Conservation (phyloP, 2,329 filamentous ascomycete genomes). For the Microdochium paspali region DNA sequence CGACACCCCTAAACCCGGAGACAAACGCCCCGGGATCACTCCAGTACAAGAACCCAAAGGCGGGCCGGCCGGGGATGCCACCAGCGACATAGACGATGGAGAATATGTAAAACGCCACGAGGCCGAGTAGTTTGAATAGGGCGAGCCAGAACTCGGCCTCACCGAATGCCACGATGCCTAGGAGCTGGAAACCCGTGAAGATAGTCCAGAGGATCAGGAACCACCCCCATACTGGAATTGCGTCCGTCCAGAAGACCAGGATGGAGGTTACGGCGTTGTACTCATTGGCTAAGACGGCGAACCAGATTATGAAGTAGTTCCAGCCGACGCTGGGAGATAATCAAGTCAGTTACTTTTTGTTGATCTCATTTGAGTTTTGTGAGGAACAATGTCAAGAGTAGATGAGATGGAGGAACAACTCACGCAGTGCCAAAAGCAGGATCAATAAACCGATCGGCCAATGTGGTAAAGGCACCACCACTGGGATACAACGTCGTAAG, state of each 20-base stretch:
- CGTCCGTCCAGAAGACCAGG: constrained; percentile 55
- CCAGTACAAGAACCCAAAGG: constrained; percentile 65
- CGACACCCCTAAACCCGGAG: constrained; percentile 55
- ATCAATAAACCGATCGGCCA: constrained; percentile 63
- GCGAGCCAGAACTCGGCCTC: constrained; percentile 77
- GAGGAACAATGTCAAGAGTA: too few relatives aligned
- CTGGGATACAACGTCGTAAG: constrained; percentile 65
- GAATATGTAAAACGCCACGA: constrained; percentile 66
- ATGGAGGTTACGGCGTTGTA: constrained; percentile 62
- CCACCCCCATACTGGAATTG: constrained; percentile 53
- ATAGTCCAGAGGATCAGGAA: constrained; percentile 67
- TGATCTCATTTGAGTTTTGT: too few relatives aligned
- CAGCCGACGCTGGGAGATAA: constrained; percentile 40
- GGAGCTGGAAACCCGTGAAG: constrained; percentile 58
- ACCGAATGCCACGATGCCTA: constrained; percentile 66
- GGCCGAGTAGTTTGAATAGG: constrained; percentile 58
- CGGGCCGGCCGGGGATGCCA: constrained; percentile 51
- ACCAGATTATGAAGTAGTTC: constrained; percentile 65
- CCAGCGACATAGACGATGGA: constrained; percentile 61
- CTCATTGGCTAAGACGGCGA: constrained; percentile 57
- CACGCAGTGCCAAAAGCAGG: constrained; percentile 55
- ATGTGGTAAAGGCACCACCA: constrained; percentile 60
- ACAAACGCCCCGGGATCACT: constrained; percentile 60
- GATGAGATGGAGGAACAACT: neutral
- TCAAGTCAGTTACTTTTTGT: neutral